Conservation (phyloP, 176 grass and related monocot species). For the Carex parvula region DNA sequence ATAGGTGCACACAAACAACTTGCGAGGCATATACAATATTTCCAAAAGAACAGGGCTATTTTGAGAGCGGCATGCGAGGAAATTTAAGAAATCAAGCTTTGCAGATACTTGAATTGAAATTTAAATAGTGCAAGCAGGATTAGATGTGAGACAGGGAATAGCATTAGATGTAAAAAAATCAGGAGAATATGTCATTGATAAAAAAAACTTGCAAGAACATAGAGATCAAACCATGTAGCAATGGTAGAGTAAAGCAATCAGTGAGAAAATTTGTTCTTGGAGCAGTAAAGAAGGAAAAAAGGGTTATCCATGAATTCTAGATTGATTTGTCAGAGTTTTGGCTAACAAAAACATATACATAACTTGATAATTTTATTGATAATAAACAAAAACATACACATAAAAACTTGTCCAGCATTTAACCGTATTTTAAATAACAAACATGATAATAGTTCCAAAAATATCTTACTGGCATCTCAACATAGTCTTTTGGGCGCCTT, state of each 20-base stretch:
- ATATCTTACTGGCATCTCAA: slow-evolving; percentile 79
- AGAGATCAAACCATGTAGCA: background rate
- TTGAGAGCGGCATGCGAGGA: background rate
- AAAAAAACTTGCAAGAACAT: background rate
- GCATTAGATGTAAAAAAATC: background rate
- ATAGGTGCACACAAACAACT: background rate
- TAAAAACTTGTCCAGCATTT: background rate
- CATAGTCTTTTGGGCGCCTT: slow-evolving; percentile 86
- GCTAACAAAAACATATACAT: background rate
- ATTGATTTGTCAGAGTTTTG: background rate
- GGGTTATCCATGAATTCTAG: background rate
- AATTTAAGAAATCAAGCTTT: background rate
- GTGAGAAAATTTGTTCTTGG: background rate
- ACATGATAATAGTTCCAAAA: slow-evolving; percentile 12
- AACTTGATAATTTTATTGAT: background rate
- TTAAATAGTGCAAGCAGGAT: background rate
- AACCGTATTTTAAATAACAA: background rate
- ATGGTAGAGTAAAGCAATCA: background rate
- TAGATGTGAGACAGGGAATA: background rate
- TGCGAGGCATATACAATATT: background rate
- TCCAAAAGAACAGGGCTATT: background rate
- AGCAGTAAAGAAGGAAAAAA: background rate
- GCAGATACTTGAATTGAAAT: background rate
- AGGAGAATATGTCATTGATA: background rate
- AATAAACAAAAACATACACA: background rate